Conservation (phyloP, 2,329 filamentous ascomycete species). For the Cadophora gregata region DNA sequence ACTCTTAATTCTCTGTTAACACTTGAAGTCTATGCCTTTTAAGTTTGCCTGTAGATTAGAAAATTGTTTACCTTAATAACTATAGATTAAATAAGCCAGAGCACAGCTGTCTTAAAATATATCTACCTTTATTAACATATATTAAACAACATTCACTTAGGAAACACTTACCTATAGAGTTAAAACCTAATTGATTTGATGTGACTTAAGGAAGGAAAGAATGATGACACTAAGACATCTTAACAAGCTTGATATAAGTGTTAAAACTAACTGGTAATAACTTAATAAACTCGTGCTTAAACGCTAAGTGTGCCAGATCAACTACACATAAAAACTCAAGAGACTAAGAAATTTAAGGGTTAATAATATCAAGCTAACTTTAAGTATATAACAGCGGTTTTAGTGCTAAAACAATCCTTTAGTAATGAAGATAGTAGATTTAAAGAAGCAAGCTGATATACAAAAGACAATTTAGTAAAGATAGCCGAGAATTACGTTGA, state of each 20-base stretch:
- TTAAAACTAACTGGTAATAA: conserved; percentile 10
- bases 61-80: conserved; percentile 2
- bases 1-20: neutral
- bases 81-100: conserved; percentile 3
- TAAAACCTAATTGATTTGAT: neutral
- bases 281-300: neutral
- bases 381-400: neutral
- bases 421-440: conserved; percentile 7
- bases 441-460: conserved; percentile 5
- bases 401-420: conserved; percentile 1
- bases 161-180: neutral
- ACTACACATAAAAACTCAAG: conserved; percentile 1
- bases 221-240: neutral
- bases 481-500: conserved; percentile 3
- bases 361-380: conserved; percentile 9
- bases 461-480: conserved; percentile 1
- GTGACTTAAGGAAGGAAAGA: neutral
- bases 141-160: neutral
- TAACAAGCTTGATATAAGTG: conserved; percentile 2
- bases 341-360: conserved; percentile 1
- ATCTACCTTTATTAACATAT: conserved; percentile 10
- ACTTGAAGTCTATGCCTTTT: neutral
- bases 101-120: conserved; percentile 7
- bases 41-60: conserved; percentile 1
- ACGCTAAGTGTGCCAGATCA: neutral